These are phyloP conservation scores for Schizosaccharomyces osmophilus DNA, from an alignment of 805 yeast species.

Conservation along the genomic window DNA sequence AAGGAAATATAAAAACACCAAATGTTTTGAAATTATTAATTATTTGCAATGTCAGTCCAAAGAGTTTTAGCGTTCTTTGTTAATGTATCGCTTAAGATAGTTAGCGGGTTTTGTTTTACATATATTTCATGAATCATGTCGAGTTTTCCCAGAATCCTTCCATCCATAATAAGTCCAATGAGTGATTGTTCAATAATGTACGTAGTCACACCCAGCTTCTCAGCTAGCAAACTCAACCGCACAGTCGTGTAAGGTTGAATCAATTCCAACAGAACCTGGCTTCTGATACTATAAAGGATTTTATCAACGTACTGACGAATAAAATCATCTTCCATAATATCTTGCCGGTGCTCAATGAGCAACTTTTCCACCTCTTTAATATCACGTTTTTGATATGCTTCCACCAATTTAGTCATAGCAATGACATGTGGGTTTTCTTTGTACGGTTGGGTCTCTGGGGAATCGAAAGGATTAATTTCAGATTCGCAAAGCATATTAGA, in stretches of 20 bases:
- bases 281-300: slow-evolving; percentile 10
- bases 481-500: slow-evolving; percentile 32
- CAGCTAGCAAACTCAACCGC: slow-evolving; percentile 10
- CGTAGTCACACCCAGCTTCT: slow-evolving; percentile 7
- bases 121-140: slow-evolving; percentile 6
- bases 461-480: slow-evolving; percentile 45
- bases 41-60: neutral
- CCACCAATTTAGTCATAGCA: slow-evolving; percentile 14
- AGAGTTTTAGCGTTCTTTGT: neutral
- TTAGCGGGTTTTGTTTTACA: neutral
- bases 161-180: slow-evolving; percentile 12
- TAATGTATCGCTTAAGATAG: neutral
- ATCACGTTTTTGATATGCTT: slow-evolving; percentile 14
- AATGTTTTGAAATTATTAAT: neutral
- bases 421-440: slow-evolving; percentile 13
- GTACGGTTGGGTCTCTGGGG: slow-evolving; percentile 43
- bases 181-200: slow-evolving; percentile 9
- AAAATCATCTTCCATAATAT: slow-evolving; percentile 10
- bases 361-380: slow-evolving; percentile 8
- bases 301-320: slow-evolving; percentile 10
- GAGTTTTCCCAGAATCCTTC: slow-evolving; percentile 11
- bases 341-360: slow-evolving; percentile 6
- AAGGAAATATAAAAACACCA: too few relatives aligned
- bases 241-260: slow-evolving; percentile 14
- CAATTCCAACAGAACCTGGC: slow-evolving; percentile 11